Evolutionary conservation across 768 basidiomycete genomes (phyloP), one percentile per base, ranked within the genome.

Genomic region (Mycena chlorophos): DNA sequence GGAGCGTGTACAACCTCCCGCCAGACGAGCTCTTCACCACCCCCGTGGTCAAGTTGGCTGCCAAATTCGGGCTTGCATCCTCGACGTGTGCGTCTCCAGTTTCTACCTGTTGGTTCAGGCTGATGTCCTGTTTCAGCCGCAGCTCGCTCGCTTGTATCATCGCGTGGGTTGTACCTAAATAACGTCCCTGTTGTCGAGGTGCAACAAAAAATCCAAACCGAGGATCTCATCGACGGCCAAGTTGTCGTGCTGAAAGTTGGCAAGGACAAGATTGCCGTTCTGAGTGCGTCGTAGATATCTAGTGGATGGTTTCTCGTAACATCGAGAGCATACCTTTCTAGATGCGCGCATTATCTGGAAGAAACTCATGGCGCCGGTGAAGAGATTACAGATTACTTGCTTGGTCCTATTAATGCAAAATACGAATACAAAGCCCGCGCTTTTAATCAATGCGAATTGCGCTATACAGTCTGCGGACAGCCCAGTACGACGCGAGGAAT

Each of bases 401-500:
- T 34, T 19, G 49, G 14, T 28, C 49, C 22, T 29, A 25, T 31
- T 2, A 52, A 19, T n/a, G 34, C 34, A 5, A 26, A 17, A 39
- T 25, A 8, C 10, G 31, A 20, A 47, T 34, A 58, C 54, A 51
- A 54, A 52, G 12, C 23, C 30, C 14, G 52, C 46, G 17, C 28
- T 49, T 51, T 61, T 72, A 82, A 72, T 94, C 91, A 49, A 92
- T 82, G 34, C 91, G 86, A 59, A 93, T 90, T 27, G 89, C 84
- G 54, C 80, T 80, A 68, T 98, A 98, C 54, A 98, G 71, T 70
- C 77, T 82, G 57, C 89, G 79, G 38, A 97, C 82, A n/a, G 91
- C 91, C 87, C 91, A 95, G 63, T 94, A 95, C 4, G 88, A 84
- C 20, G 93, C 89, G 37, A 94, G 76, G 77, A 94, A 97, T 10